Evolutionary conservation across 148 eudicot species (phyloP).

Genomic region (Rhododendron griersonianum): DNA sequence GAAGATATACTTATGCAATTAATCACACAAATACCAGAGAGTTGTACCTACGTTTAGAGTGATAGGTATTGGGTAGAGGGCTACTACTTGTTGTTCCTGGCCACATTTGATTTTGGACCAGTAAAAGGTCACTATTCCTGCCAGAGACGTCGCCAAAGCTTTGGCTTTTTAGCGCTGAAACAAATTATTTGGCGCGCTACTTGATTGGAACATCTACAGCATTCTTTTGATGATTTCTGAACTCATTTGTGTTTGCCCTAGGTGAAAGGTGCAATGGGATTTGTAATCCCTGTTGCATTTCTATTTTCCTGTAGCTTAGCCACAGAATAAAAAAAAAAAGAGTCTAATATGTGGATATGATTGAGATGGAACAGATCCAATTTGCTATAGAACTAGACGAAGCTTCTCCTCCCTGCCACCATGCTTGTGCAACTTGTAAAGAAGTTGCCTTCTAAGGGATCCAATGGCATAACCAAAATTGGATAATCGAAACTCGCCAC

Average conservation of each 20-base stretch:
- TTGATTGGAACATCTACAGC: neutral
- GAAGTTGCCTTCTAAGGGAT: neutral
- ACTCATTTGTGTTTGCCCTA: neutral
- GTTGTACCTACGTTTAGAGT: neutral
- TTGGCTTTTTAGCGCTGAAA: neutral
- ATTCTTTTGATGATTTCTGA: neutral
- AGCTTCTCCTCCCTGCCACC: neutral
- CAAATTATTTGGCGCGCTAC: neutral
- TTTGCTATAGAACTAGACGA: neutral
- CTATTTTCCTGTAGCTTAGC: neutral
- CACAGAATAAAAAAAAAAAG: no score
- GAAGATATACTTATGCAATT: neutral
- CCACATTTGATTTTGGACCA: slow-evolving; percentile 3
- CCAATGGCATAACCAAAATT: neutral
- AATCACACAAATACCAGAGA: neutral
- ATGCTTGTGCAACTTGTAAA: neutral
- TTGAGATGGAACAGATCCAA: neutral
- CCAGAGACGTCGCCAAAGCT: neutral
- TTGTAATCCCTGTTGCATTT: neutral
- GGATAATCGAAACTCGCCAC: neutral
- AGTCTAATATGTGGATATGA: neutral
- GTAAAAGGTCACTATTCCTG: neutral
- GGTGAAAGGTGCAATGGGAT: neutral
- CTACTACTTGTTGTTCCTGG: neutral
- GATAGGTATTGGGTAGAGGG: neutral